Conservation (phyloP, 116 monocot species). For the Zostera marina region DNA sequence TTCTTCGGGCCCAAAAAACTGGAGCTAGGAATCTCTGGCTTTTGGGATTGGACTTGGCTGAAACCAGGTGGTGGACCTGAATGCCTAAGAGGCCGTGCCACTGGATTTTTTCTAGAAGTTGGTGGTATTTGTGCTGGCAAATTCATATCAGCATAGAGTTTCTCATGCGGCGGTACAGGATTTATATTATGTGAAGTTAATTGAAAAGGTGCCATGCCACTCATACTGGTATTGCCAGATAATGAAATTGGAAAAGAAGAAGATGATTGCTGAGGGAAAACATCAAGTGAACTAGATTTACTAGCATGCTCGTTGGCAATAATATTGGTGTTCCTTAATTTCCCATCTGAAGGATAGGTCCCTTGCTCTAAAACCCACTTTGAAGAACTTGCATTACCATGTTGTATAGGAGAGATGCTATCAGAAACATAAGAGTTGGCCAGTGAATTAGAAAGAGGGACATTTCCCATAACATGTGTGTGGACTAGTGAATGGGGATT, state of each 20-base stretch:
- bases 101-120: conserved; percentile 53
- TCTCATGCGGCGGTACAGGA: conserved; percentile 20
- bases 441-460: conserved; percentile 5
- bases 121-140: conserved; percentile 14
- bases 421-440: not conserved
- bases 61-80: conserved; percentile 90
- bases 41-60: conserved; percentile 25
- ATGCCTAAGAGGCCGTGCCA: conserved; percentile 67
- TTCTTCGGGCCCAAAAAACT: conserved; percentile 8
- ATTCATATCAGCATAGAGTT: conserved; percentile 14
- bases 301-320: conserved; percentile 20
- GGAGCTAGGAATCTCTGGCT: not conserved
- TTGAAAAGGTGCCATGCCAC: conserved; percentile 14
- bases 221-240: conserved; percentile 1
- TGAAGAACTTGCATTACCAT: conserved; percentile 22
- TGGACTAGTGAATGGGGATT: conserved; percentile 1
- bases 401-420: conserved; percentile 7
- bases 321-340: conserved; percentile 27
- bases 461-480: conserved; percentile 1
- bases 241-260: conserved; percentile 10
- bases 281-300: conserved; percentile 16
- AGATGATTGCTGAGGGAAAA: conserved; percentile 11
- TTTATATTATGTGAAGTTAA: conserved; percentile 34
- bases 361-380: conserved; percentile 36
- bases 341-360: conserved; percentile 17